Conservation (phyloP, 2,329 filamentous ascomycete genomes). For the Fusarium sp. region DNA sequence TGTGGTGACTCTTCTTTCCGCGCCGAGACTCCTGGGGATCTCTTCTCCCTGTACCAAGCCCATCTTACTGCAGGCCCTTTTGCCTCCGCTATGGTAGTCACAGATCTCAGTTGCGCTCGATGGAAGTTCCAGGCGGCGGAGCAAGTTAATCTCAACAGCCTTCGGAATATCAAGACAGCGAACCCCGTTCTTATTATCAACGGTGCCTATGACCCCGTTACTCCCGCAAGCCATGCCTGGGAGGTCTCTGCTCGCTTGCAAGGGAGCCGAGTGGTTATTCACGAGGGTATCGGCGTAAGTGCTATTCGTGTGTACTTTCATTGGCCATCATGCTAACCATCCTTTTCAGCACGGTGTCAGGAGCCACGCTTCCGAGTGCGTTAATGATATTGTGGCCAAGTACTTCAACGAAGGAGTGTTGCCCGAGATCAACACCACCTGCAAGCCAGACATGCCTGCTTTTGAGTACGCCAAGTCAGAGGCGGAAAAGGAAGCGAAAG, state of each 20-base stretch:
- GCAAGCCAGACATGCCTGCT: neutral
- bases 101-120: neutral
- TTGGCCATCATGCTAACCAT: neutral
- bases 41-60: conserved; percentile 23
- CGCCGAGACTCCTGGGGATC: neutral
- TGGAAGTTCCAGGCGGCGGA: neutral
- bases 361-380: neutral
- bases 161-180: neutral
- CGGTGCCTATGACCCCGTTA: neutral
- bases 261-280: neutral
- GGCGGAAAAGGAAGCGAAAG: too few relatives aligned
- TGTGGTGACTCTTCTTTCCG: conserved; percentile 12
- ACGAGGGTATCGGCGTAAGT: conserved; percentile 1
- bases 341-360: neutral
- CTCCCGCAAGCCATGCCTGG: neutral
- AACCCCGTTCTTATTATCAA: neutral
- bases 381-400: neutral
- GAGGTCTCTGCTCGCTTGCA: neutral
- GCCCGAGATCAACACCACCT: conserved; percentile 12
- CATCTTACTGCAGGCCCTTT: neutral
- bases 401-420: conserved; percentile 35
- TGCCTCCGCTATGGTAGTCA: neutral
- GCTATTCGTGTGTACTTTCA: neutral
- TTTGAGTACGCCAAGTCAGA: conserved; percentile 37
- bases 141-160: neutral